These are phyloP conservation scores for Pseudozyma tsukubaensis DNA, from an alignment of 1,284 basidiomycete genomes.

Conservation along the genomic window DNA sequence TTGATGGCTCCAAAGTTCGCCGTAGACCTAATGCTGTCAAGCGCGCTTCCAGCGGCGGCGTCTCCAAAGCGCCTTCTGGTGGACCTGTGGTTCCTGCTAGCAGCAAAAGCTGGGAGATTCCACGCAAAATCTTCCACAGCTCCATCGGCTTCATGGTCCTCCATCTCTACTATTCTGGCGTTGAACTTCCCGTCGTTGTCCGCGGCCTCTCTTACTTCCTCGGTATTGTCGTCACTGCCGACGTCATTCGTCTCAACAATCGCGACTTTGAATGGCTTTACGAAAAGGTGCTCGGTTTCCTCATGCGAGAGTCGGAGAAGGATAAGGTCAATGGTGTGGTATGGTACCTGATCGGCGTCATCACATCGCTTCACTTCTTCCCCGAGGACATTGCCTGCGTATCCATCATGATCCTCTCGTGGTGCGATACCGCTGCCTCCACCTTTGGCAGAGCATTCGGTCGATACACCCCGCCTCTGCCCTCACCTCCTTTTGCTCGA, in stretches of 20 bases:
- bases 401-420: slow-evolving; percentile 76
- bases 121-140: slow-evolving; percentile 88
- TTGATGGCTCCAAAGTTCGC: slow-evolving; percentile 15
- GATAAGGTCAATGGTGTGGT: slow-evolving; percentile 78
- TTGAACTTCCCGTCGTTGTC: slow-evolving; percentile 73
- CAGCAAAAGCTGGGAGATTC: slow-evolving; percentile 76
- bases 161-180: slow-evolving; percentile 75
- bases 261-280: slow-evolving; percentile 80
- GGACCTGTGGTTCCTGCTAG: slow-evolving; percentile 12
- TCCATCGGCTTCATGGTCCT: slow-evolving; percentile 90
- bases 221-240: slow-evolving; percentile 79
- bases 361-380: slow-evolving; percentile 78
- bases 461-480: slow-evolving; percentile 79
- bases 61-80: slow-evolving; percentile 15
- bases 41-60: slow-evolving; percentile 10
- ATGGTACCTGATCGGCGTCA: slow-evolving; percentile 93
- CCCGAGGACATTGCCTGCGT: slow-evolving; percentile 67
- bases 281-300: slow-evolving; percentile 81
- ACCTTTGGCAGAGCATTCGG: slow-evolving; percentile 90
- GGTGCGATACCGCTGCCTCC: slow-evolving; percentile 96
- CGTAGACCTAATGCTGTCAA: slow-evolving; percentile 29
- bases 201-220: slow-evolving; percentile 77
- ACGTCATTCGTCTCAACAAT: slow-evolving; percentile 81
- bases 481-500: slow-evolving; percentile 80
- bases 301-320: slow-evolving; percentile 94